Evolutionary conservation across 768 basidiomycete genomes (phyloP).

Genomic region (Pulveroboletus frians): DNA sequence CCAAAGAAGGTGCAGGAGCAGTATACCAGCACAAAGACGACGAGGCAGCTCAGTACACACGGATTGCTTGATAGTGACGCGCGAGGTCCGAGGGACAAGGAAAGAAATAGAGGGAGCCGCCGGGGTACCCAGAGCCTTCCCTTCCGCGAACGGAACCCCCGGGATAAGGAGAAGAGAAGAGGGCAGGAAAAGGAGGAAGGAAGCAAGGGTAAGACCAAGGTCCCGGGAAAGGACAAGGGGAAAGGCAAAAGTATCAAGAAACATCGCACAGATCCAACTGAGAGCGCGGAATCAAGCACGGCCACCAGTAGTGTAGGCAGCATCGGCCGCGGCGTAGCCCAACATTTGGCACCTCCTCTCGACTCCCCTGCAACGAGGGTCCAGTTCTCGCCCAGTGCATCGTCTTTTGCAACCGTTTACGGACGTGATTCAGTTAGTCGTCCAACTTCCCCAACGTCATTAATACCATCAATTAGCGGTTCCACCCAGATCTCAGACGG

Average conservation of each 20-base stretch:
- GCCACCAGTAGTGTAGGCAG: constrained; percentile 31
- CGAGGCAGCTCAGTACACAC: constrained; percentile 60
- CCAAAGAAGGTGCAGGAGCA: constrained; percentile 73
- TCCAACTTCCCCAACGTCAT: constrained; percentile 20
- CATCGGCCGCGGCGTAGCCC: constrained; percentile 4
- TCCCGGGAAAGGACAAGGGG: constrained; percentile 30
- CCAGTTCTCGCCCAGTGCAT: constrained; percentile 14
- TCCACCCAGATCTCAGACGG: constrained; percentile 4
- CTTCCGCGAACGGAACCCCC: constrained; percentile 15
- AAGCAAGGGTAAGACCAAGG: constrained; percentile 15
- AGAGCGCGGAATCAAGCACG: constrained; percentile 30
- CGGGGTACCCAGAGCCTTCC: constrained; percentile 12
- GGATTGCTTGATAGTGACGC: constrained; percentile 53
- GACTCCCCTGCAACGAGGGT: constrained; percentile 9
- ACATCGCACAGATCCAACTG: constrained; percentile 23
- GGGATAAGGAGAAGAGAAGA: constrained; percentile 22
- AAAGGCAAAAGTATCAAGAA: constrained; percentile 29
- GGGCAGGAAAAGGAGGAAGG: constrained; percentile 17
- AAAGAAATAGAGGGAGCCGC: constrained; percentile 10
- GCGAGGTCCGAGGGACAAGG: constrained; percentile 19
- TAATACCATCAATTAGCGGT: constrained; percentile 4
- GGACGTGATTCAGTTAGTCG: constrained; percentile 10
- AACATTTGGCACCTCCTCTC: constrained; percentile 7
- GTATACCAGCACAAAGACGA: constrained; percentile 72
- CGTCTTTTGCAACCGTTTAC: constrained; percentile 12